phyloP scores from a whole-genome alignment of 371 early-diverging fungal genomes.

The Mucor saturninus region DNA sequence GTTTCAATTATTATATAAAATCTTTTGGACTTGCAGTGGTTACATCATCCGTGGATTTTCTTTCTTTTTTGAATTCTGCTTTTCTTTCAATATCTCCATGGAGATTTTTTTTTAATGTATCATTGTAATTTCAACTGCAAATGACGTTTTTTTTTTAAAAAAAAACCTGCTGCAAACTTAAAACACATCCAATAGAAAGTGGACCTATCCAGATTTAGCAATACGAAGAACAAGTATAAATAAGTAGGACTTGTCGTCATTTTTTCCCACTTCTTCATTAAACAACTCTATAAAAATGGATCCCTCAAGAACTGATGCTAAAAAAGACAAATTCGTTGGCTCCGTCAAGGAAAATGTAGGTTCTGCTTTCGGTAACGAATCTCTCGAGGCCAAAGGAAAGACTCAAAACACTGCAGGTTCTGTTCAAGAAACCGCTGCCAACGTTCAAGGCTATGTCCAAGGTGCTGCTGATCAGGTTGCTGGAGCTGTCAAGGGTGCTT shows the following conservation, averaged over 20 bases:
- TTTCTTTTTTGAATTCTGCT: too few relatives aligned
- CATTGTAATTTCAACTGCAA: too few relatives aligned
- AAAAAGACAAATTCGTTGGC: conserved; percentile 48
- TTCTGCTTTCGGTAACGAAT: conserved; percentile 39
- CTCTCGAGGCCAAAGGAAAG: conserved; percentile 46
- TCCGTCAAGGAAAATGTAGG: conserved; percentile 50
- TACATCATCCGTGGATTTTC: too few relatives aligned
- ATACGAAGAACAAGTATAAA: too few relatives aligned
- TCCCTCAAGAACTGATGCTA: conserved; percentile 31
- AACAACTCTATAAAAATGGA: conserved; percentile 14
- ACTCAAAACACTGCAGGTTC: conserved; percentile 42
- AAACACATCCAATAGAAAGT: too few relatives aligned
- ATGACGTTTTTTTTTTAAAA: too few relatives aligned
- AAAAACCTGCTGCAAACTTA: too few relatives aligned
- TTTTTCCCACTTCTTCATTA: not conserved
- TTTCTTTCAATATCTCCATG: too few relatives aligned
- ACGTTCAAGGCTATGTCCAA: conserved; percentile 29
- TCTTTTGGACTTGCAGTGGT: too few relatives aligned
- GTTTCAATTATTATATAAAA: too few relatives aligned
- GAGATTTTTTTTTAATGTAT: too few relatives aligned
- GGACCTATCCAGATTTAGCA: not conserved
- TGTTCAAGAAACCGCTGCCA: conserved; percentile 39
- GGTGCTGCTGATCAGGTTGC: conserved; percentile 30
- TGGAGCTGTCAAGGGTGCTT: conserved; percentile 39
- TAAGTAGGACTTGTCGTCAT: not conserved